Evolutionary conservation across 257 asterid species (phyloP).

Genomic region (Solanum sejunctum): DNA sequence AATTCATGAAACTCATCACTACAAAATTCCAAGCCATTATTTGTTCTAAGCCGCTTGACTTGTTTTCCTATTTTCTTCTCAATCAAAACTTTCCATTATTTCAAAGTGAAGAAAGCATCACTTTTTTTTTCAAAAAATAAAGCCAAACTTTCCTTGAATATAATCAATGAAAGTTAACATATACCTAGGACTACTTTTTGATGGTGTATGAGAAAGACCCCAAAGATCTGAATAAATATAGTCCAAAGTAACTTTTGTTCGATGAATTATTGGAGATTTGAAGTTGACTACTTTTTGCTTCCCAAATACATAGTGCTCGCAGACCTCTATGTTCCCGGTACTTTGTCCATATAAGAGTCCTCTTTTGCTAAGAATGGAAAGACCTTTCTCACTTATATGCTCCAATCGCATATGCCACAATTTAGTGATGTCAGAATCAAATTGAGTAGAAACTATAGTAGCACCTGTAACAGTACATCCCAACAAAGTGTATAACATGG

Average conservation of each 20-base stretch:
- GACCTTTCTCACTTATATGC: not conserved
- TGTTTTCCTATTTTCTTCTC: not conserved
- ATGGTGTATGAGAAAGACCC: no score
- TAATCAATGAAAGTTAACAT: not conserved
- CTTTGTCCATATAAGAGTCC: not conserved
- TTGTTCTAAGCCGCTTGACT: not conserved
- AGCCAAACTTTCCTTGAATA: not conserved
- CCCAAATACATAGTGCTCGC: not conserved
- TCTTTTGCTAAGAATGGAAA: no score
- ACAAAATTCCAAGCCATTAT: no score
- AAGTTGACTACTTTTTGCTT: not conserved
- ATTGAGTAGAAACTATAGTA: not conserved
- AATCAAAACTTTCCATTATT: no score
- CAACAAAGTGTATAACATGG: no score
- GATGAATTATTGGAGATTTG: no score
- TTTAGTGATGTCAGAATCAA: not conserved
- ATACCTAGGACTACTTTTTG: not conserved
- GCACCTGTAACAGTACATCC: not conserved
- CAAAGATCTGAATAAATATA: no score
- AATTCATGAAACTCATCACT: no score
- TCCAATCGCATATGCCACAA: no score
- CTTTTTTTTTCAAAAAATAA: no score
- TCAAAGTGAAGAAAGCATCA: not conserved
- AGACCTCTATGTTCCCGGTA: no score
- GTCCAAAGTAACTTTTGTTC: no score